phyloP scores from a whole-genome alignment of 495 filamentous ascomycete genomes.

The Cercophora scortea region DNA sequence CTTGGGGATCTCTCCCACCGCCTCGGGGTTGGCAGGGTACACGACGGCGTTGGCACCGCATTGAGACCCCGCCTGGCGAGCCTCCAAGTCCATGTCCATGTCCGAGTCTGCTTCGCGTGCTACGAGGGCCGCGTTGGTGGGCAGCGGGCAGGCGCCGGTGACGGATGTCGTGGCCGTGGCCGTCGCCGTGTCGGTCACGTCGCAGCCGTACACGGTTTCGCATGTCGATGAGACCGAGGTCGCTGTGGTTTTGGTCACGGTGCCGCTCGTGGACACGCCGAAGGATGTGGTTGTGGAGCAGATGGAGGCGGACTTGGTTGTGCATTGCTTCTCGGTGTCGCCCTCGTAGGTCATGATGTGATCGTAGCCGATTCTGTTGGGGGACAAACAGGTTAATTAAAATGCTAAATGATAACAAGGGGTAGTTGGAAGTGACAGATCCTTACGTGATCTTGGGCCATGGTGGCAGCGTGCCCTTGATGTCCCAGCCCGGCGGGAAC shows the following conservation, averaged over 20 bases:
- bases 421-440: too few relatives aligned
- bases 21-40: not conserved
- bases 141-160: too few relatives aligned
- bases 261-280: not conserved
- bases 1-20: not conserved
- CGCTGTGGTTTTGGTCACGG: slow-evolving; percentile 18
- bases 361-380: slow-evolving; percentile 3
- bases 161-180: not conserved
- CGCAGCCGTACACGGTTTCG: slow-evolving; percentile 5
- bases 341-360: not conserved
- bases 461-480: slow-evolving; percentile 5
- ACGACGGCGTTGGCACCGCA: not conserved
- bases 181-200: not conserved
- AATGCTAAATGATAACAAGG: too few relatives aligned
- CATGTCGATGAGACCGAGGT: not conserved
- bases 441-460: slow-evolving; percentile 12
- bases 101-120: too few relatives aligned
- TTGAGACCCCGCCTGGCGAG: too few relatives aligned
- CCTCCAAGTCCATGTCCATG: too few relatives aligned
- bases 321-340: not conserved
- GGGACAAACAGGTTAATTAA: too few relatives aligned
- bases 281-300: slow-evolving; percentile 3
- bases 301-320: slow-evolving; percentile 5
- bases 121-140: too few relatives aligned
- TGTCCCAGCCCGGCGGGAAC: slow-evolving; percentile 2